Evolutionary conservation across 305 asterid species (phyloP).

Genomic region (Petunia hybrid): DNA sequence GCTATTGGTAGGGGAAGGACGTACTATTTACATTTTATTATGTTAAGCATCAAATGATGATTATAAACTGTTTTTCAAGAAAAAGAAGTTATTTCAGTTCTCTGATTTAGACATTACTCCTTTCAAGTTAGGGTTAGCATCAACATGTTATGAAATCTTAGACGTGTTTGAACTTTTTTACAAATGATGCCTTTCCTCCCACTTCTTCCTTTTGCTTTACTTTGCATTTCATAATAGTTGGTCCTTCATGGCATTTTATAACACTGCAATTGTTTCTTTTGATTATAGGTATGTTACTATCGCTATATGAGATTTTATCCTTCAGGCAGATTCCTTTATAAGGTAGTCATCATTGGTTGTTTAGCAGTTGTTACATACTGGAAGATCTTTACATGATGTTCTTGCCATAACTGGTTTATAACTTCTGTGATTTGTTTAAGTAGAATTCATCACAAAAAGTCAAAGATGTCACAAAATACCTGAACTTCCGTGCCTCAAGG

Average conservation of each 20-base stretch:
- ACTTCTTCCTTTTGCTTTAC: background rate
- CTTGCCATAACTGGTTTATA: constrained; percentile 18
- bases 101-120: background rate
- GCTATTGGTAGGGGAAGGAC: background rate
- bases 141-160: background rate
- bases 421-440: constrained; percentile 17
- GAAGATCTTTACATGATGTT: background rate
- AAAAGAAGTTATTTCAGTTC: background rate
- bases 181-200: background rate
- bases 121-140: background rate
- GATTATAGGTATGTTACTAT: constrained; percentile 86
- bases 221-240: constrained; percentile 5
- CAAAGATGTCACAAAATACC: constrained; percentile 79
- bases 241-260: constrained; percentile 28
- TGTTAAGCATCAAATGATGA: background rate
- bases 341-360: constrained; percentile 53
- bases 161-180: background rate
- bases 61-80: background rate
- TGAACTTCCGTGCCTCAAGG: constrained; percentile 75
- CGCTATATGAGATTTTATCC: constrained; percentile 93
- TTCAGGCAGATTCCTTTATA: constrained; percentile 91
- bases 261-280: constrained; percentile 8
- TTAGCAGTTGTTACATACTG: constrained; percentile 13
- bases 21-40: too few species aligned
- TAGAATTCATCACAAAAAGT: constrained; percentile 88